Percentiles rank a stretch among this genome's conserved stretches.
phyloP scores from a whole-genome alignment of 2,329 filamentous ascomycete species.

The Pezicula carpinea region DNA sequence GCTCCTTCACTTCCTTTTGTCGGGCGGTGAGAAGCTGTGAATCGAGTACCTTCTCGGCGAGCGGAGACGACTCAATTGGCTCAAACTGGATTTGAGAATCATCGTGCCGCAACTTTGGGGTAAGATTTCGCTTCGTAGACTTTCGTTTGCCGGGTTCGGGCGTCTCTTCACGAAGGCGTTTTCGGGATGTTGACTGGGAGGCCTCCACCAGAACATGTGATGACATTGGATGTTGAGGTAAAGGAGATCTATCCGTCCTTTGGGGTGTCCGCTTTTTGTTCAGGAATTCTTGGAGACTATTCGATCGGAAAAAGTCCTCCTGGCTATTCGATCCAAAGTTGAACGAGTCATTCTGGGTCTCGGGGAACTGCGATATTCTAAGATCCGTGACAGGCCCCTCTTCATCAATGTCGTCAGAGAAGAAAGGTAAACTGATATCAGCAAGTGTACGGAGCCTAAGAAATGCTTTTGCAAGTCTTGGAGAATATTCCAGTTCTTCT shows the following conservation, averaged over 20 bases:
- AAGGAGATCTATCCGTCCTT: conserved; percentile 1
- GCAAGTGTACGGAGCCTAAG: conserved; percentile 52
- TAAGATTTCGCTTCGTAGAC: conserved; percentile 30
- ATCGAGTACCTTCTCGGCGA: conserved; percentile 44
- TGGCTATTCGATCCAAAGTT: conserved; percentile 8
- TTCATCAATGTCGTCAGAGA: conserved; percentile 33
- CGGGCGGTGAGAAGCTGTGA: conserved; percentile 75
- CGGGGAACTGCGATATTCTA: conserved; percentile 33
- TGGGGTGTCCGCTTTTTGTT: conserved; percentile 8
- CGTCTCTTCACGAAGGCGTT: conserved; percentile 20
- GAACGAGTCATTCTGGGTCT: conserved; percentile 24
- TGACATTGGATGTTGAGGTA: conserved; percentile 10
- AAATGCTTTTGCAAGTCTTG: conserved; percentile 57
- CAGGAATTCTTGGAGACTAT: no score
- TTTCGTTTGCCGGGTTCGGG: conserved; percentile 32
- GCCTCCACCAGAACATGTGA: conserved; percentile 19
- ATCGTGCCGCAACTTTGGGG: conserved; percentile 64
- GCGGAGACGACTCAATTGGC: conserved; percentile 57
- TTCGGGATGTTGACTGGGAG: conserved; percentile 7
- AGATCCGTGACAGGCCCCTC: conserved; percentile 24
- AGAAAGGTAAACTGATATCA: conserved; percentile 44
- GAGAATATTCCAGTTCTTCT: conserved; percentile 55
- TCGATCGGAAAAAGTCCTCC: no score
- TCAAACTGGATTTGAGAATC: conserved; percentile 80
- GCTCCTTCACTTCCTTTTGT: conserved; percentile 72